Base-by-base conservation (phyloP, 441 rosid genomes). In the Biscutella laevigata region DNA sequence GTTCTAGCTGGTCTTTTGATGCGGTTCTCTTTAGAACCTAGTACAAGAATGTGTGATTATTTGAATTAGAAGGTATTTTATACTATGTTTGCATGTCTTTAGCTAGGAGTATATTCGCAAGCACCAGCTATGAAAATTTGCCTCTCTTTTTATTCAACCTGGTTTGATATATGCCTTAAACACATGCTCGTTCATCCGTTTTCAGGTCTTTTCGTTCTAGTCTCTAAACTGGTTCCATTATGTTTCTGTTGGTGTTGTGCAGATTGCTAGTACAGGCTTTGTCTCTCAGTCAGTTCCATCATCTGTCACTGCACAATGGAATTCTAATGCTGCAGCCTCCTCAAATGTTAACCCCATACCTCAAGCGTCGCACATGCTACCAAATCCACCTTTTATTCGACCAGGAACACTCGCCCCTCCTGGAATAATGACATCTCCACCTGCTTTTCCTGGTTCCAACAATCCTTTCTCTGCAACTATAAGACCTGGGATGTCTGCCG, bases 361-460 rank as follows among this genome's bases (percentile, higher is more conserved):
- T 32, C 39, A 73, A 68, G 63, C 76, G 52, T 56, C 67, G 2
- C 73, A 68, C 50, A 57, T 66, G 61, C 69, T 73, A 8, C 36
- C 53, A 45, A 30, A 46, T 33, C 66, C 74, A 34, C 66, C 79
- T 38, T 76, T 83, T 56, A 59, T 73, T 53, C 55, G 79, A 59
- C 61, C 77, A 44, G 79, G 74, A 54, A 41, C 71, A 47, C 61
- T 70, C 28, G 73, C 64, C 27, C 81, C 68, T 20, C 73, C 78
- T 49, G 86, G 82, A 55, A 53, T 75, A 38, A 44, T 66, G 62
- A 59, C 69, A 7, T 64, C 74, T 26, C 61, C 66, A 43, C 48
- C 65, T 61, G 56, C 48, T 53, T 69, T 82, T 39, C 66, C 82
- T 28, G 67, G 71, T 57, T 53, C 67, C 36, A 17, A 17, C 3